Evolutionary conservation across 371 early-diverging fungal genomes (phyloP).

Genomic region (Dinochytrium kinnereticum): DNA sequence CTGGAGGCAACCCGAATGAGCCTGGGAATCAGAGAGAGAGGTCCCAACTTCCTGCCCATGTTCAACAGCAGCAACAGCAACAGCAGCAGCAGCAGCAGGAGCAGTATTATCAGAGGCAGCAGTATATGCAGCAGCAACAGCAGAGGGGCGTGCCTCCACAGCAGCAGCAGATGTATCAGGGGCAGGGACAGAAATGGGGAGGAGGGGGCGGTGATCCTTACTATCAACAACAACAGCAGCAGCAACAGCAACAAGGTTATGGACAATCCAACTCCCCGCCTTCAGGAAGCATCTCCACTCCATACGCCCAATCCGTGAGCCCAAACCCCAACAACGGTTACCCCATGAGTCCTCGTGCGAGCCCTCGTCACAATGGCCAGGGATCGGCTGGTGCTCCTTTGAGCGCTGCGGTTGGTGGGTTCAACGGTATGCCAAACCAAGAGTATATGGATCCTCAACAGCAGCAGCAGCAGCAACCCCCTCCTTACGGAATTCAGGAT

Average conservation of each 20-base stretch:
- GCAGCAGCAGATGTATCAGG: background rate
- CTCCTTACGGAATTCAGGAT: background rate
- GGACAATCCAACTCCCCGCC: background rate
- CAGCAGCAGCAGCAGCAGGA: conserved; percentile 3
- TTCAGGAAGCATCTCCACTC: background rate
- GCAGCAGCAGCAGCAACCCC: background rate
- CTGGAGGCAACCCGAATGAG: background rate
- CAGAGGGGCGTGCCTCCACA: background rate
- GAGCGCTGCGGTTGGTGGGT: too few species aligned
- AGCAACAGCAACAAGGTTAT: background rate
- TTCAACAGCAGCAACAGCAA: conserved; percentile 1
- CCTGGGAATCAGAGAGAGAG: background rate
- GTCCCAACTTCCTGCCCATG: background rate
- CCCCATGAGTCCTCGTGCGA: background rate
- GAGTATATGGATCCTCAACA: background rate
- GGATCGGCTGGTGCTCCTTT: too few species aligned
- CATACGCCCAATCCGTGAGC: background rate
- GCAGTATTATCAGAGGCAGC: background rate
- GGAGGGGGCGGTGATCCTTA: background rate
- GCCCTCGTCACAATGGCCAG: too few species aligned
- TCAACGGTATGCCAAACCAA: too few species aligned
- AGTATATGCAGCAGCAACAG: background rate
- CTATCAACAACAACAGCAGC: background rate
- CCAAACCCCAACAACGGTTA: conserved; percentile 1
- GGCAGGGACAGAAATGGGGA: background rate